Evolutionary conservation across 2,329 filamentous ascomycete genomes (phyloP).

Genomic region (Dothideomycetidae sp.): DNA sequence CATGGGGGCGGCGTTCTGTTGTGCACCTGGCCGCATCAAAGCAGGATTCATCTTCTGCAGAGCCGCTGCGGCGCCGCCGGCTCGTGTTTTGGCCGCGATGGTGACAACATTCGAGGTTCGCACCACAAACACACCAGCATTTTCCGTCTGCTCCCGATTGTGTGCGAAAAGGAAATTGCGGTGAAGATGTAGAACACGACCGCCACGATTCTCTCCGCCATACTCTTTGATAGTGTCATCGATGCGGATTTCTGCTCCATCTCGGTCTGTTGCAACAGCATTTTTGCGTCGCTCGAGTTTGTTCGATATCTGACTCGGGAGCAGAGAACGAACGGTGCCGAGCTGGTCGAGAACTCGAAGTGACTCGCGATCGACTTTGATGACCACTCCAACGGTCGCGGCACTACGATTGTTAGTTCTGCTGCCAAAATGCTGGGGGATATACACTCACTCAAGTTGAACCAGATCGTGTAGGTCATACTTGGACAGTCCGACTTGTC

Average conservation of each 20-base stretch:
- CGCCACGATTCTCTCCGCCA: conserved; percentile 69
- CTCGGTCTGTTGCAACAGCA: conserved; percentile 81
- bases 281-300: conserved; percentile 64
- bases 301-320: conserved; percentile 85
- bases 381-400: conserved; percentile 80
- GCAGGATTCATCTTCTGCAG: conserved; percentile 87
- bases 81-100: conserved; percentile 80
- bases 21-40: conserved; percentile 51
- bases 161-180: conserved; percentile 85
- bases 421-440: conserved; percentile 10
- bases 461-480: conserved; percentile 89
- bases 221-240: conserved; percentile 89
- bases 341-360: conserved; percentile 84
- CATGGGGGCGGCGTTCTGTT: conserved; percentile 39
- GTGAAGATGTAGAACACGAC: conserved; percentile 86
- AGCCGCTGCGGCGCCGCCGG: conserved; percentile 59
- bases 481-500: conserved; percentile 69
- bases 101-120: conserved; percentile 76
- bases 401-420: conserved; percentile 35
- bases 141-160: conserved; percentile 70
- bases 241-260: conserved; percentile 79
- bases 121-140: conserved; percentile 79
- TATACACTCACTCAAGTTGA: conserved; percentile 57
- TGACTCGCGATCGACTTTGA: conserved; percentile 90
- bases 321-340: conserved; percentile 62